Percentiles rank a stretch among this genome's conserved stretches.
Conservation (phyloP, 176 grass and related monocot genomes). For the Cenchrus purpureus region DNA sequence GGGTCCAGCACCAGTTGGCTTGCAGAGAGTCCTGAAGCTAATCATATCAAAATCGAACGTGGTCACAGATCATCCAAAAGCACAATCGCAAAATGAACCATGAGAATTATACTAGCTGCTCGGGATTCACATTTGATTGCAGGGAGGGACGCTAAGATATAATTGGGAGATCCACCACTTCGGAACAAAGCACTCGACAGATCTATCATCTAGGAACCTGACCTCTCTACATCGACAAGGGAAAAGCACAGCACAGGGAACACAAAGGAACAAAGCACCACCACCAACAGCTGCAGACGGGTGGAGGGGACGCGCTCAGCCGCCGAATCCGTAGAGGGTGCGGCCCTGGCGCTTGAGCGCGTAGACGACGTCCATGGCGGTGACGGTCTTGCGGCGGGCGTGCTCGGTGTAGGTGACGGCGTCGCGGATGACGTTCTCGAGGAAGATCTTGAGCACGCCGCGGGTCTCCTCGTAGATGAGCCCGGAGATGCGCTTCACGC, state of each 20-base stretch:
- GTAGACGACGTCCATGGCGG: conserved; percentile 98
- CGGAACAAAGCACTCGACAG: not conserved
- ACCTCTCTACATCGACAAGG: not conserved
- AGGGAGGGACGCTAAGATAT: not conserved
- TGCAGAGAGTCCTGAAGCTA: too few species aligned
- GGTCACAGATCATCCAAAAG: too few species aligned
- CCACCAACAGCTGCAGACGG: conserved; percentile 36
- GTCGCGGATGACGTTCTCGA: conserved; percentile 96
- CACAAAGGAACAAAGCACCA: not conserved
- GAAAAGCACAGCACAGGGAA: not conserved
- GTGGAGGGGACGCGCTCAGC: conserved; percentile 20
- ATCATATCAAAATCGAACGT: too few species aligned
- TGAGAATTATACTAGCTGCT: too few species aligned
- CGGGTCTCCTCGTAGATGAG: conserved; percentile 97
- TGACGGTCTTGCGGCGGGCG: conserved; percentile 91
- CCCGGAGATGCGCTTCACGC: conserved; percentile 92
- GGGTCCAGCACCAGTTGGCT: too few species aligned
- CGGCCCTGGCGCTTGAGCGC: conserved; percentile 92
- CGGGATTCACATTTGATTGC: conserved; percentile 1
- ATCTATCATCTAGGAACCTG: not conserved
- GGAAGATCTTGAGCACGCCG: conserved; percentile 98
- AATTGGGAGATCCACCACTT: not conserved
- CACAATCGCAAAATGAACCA: too few species aligned
- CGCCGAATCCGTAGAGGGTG: conserved; percentile 71
- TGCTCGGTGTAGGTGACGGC: conserved; percentile 97